A percentile compares a stretch with the other conserved stretches of the same genome.
phyloP scores from a whole-genome alignment of 495 filamentous ascomycete genomes.

The Cercophora newfieldiana region DNA sequence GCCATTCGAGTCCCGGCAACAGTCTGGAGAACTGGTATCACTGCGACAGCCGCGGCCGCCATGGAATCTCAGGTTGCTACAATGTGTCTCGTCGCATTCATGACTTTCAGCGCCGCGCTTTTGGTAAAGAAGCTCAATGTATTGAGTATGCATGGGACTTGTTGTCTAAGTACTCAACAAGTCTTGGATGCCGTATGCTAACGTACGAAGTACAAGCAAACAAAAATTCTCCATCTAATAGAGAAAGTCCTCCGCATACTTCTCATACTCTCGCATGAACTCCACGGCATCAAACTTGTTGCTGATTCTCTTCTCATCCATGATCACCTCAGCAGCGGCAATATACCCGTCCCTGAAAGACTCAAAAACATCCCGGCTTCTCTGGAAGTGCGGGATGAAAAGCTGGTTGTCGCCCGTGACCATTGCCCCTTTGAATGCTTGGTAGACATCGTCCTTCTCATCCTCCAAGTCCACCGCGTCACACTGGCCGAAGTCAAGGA shows the following conservation, averaged over 20 bases:
- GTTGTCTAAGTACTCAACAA: conserved; percentile 4
- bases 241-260: conserved; percentile 26
- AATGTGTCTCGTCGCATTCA: conserved; percentile 8
- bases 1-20: conserved; percentile 7
- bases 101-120: conserved; percentile 5
- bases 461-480: conserved; percentile 16
- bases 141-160: conserved; percentile 1
- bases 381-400: conserved; percentile 25
- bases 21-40: conserved; percentile 7
- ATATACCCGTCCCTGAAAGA: conserved; percentile 19
- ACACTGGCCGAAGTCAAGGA: conserved; percentile 28
- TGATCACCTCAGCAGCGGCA: conserved; percentile 3
- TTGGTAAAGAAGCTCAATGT: conserved; percentile 3
- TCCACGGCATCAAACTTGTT: conserved; percentile 20
- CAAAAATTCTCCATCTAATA: conserved; percentile 1
- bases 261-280: conserved; percentile 25
- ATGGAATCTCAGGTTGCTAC: neutral
- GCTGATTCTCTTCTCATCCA: conserved; percentile 15
- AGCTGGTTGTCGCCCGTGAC: conserved; percentile 24
- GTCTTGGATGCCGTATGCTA: conserved; percentile 6
- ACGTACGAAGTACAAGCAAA: neutral
- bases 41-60: neutral
- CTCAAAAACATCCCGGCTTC: conserved; percentile 12
- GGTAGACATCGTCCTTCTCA: conserved; percentile 22
- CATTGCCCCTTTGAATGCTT: conserved; percentile 26